A percentile compares a stretch with the other conserved stretches of the same genome.
These are phyloP conservation scores for Prunus mongolica DNA, from an alignment of 306 rosid genomes.

Conservation along the genomic window DNA sequence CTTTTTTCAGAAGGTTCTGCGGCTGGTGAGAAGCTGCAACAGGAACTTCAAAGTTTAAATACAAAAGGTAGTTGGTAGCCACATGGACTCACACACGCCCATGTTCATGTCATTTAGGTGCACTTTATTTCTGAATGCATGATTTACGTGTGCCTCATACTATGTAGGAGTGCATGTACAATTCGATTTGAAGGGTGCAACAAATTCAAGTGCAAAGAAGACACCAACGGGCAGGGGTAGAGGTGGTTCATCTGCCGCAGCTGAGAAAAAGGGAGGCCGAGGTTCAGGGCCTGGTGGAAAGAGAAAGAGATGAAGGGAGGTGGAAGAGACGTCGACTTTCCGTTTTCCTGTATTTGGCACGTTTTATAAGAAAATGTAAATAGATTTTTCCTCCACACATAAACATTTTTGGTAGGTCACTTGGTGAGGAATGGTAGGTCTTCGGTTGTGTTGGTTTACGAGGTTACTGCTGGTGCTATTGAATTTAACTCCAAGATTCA, in stretches of 20 bases:
- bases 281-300: constrained; percentile 60
- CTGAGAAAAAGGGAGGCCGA: constrained; percentile 53
- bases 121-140: not conserved
- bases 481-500: too few species aligned
- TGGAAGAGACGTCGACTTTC: not conserved
- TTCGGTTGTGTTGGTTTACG: not conserved
- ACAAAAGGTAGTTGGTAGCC: constrained; percentile 55
- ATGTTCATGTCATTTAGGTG: not conserved
- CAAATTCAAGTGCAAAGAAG: constrained; percentile 59
- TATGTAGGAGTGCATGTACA: constrained; percentile 64
- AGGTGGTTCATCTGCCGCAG: constrained; percentile 53
- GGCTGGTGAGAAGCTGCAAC: constrained; percentile 71
- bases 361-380: not conserved
- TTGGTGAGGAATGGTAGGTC: not conserved
- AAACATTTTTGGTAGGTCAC: constrained; percentile 17
- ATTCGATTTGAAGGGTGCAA: constrained; percentile 71
- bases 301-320: constrained; percentile 73
- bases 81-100: not conserved
- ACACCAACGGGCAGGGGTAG: constrained; percentile 56
- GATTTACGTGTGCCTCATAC: constrained; percentile 5
- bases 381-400: constrained; percentile 3
- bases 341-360: not conserved
- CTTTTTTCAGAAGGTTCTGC: constrained; percentile 41
- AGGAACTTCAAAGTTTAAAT: constrained; percentile 75
- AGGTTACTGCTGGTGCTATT: not conserved